Evolutionary conservation across 441 rosid genomes (phyloP).

Genomic region (Gossypium schwendimanii): DNA sequence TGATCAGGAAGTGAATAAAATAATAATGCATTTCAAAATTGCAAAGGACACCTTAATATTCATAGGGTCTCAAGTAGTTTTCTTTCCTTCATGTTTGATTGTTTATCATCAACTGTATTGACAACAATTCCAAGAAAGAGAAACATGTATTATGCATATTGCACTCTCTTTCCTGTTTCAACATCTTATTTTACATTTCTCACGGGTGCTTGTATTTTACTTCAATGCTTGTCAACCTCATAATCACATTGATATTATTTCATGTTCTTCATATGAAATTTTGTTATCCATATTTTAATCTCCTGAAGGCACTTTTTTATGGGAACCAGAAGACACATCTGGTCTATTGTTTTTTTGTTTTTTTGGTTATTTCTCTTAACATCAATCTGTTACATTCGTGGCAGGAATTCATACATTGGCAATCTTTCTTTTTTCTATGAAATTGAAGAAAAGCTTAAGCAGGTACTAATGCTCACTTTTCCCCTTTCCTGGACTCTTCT

Average conservation of each 20-base stretch:
- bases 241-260: not conserved
- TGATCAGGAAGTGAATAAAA: not conserved
- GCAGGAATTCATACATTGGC: slow-evolving; percentile 85
- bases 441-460: slow-evolving; percentile 69
- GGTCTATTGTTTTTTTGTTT: not conserved
- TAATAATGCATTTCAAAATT: not conserved
- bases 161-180: not conserved
- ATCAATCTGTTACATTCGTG: slow-evolving; percentile 11
- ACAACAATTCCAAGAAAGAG: not conserved
- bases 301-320: not conserved
- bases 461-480: slow-evolving; percentile 33
- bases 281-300: not conserved
- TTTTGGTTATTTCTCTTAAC: not conserved
- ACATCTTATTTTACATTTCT: not conserved
- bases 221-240: not conserved
- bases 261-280: not conserved
- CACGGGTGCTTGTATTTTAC: not conserved
- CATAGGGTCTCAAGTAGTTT: not conserved
- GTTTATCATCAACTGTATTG: not conserved
- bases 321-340: not conserved
- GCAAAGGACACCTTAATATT: not conserved
- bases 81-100: not conserved
- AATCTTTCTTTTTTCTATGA: slow-evolving; percentile 63
- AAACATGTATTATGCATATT: not conserved
- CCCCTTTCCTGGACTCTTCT: slow-evolving; percentile 10